Evolutionary conservation across 371 early-diverging fungal species (phyloP).

Genomic region (Mucor piriformis): DNA sequence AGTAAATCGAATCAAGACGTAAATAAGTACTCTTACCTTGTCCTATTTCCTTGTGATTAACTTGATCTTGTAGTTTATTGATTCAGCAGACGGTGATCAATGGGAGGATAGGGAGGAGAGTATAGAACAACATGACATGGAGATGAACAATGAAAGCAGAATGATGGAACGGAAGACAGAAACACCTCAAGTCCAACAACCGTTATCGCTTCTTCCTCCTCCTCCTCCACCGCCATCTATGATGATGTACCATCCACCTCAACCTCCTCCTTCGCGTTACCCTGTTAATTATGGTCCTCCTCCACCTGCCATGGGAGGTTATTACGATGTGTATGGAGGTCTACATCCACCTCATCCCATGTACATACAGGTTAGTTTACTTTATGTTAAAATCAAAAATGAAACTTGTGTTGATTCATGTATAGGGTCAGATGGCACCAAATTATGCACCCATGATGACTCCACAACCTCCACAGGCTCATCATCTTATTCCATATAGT

Average conservation of each 20-base stretch:
- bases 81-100: conserved; percentile 11
- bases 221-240: conserved; percentile 5
- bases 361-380: conserved; percentile 49
- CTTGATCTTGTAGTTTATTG: neutral
- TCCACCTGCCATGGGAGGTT: conserved; percentile 5
- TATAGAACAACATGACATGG: conserved; percentile 2
- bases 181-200: conserved; percentile 4
- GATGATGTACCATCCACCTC: conserved; percentile 8
- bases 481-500: conserved; percentile 2
- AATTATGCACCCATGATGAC: conserved; percentile 7
- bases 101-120: conserved; percentile 19
- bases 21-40: conserved; percentile 2
- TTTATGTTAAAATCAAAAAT: conserved; percentile 9
- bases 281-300: conserved; percentile 10
- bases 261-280: neutral
- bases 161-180: neutral
- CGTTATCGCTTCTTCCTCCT: conserved; percentile 1
- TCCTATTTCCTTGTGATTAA: neutral
- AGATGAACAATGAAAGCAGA: conserved; percentile 6
- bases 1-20: conserved; percentile 49
- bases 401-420: neutral
- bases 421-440: conserved; percentile 5
- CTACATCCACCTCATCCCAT: conserved; percentile 33
- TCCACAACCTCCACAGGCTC: neutral
- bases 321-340: conserved; percentile 25